Evolutionary conservation across 257 asterid genomes (phyloP), one percentile per base, ranked within the genome.

Genomic region (Capsicum chinense): DNA sequence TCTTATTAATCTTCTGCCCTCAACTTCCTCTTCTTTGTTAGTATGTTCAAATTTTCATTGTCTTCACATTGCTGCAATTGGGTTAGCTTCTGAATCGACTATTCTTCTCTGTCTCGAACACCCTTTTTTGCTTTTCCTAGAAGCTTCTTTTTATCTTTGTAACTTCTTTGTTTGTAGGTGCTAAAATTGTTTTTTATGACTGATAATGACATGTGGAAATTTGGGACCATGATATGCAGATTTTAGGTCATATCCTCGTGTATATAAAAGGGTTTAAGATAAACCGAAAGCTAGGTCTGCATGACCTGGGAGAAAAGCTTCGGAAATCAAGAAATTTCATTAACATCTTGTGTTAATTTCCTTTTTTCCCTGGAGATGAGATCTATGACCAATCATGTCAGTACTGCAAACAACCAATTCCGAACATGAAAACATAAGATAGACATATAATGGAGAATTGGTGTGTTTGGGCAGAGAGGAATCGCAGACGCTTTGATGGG

Each of bases 241-340:
- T 15, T 15, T 14, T 47, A 70, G 79, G 54, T 70, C 35, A 8
- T 70, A 70, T 70, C 79, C 79, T 70, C 39, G 35, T 9, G 52
- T 7, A 11, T 68, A 68, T 68, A 42, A 42, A 15, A 68, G 52
- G 26, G 13, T 2, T 44, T 37, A 37, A 37, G 54, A 68, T 68
- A 68, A 62, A 70, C 79, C 44, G 79, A 70, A 9, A 16, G 56
- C 79, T 70, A 70, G 56, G 42, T 42, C 56, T 70, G 79, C 15
- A 42, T 42, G 79, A 70, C 79, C 56, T n/a, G 5, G 33, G 78
- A 69, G 54, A 39, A 70, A 70, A 42, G 56, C 56, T 70, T 42
- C 8, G 2, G 56, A 70, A 70, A 70, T 42, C 19, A 8, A 70
- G 56, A 17, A 70, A 70, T 15, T 70, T 70, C 56, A 8, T 70